Evolutionary conservation across 352 stramenopile species (phyloP).

Genomic region (Thraustochytrium sp.): DNA sequence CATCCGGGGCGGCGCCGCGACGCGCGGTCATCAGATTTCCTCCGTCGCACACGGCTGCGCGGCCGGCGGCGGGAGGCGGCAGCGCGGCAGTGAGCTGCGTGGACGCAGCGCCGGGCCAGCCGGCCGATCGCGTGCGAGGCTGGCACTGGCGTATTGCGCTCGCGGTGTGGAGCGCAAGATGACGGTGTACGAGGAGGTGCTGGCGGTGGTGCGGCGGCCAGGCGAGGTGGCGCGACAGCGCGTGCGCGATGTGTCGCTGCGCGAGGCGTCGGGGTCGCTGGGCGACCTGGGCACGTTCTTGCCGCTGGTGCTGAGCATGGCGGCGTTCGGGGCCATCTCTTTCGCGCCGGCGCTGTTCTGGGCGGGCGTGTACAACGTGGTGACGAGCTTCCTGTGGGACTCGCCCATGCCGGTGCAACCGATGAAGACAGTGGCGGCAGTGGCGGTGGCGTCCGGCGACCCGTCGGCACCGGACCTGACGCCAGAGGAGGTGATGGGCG

Average conservation of each 20-base stretch:
- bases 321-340: slow-evolving; percentile 71
- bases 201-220: too few species aligned
- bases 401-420: slow-evolving; percentile 88
- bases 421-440: slow-evolving; percentile 86
- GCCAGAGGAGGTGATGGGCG: slow-evolving; percentile 65
- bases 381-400: slow-evolving; percentile 75
- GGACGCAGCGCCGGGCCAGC: too few species aligned
- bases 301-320: slow-evolving; percentile 80
- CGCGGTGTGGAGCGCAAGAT: too few species aligned
- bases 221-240: neutral
- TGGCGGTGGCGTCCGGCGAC: slow-evolving; percentile 74
- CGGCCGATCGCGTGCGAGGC: too few species aligned
- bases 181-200: too few species aligned
- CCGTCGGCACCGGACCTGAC: slow-evolving; percentile 54
- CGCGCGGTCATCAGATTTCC: too few species aligned
- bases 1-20: too few species aligned
- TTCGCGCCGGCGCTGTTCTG: slow-evolving; percentile 83
- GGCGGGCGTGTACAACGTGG: slow-evolving; percentile 73
- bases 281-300: slow-evolving; percentile 87
- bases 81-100: too few species aligned
- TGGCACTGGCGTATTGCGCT: too few species aligned
- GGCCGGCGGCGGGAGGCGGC: too few species aligned
- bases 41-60: too few species aligned
- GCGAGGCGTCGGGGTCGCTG: slow-evolving; percentile 63
- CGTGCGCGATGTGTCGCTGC: neutral